Conservation (phyloP, 1,284 basidiomycete species). For the Chondrostereum purpureum region DNA sequence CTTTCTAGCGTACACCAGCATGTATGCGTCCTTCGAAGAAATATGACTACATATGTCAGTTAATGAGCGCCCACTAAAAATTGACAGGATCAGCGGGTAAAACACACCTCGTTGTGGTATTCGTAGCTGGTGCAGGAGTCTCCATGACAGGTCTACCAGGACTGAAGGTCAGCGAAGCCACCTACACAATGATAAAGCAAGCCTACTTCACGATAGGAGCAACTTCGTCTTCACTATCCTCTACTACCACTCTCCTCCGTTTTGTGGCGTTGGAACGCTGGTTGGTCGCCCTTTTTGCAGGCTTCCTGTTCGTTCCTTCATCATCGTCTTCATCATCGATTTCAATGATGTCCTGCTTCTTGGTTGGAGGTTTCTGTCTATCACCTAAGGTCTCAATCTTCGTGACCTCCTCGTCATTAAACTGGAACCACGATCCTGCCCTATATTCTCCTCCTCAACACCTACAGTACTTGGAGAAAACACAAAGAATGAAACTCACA, state of each 20-base stretch:
- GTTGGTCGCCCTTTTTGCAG: too few relatives aligned
- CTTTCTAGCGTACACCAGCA: conserved; percentile 72
- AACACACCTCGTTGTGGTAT: not conserved
- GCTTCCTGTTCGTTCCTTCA: too few relatives aligned
- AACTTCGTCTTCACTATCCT: conserved; percentile 57
- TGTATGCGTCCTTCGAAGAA: conserved; percentile 82
- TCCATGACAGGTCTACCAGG: too few relatives aligned
- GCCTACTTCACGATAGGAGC: conserved; percentile 35
- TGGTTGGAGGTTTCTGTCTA: conserved; percentile 20
- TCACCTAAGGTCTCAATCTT: conserved; percentile 52
- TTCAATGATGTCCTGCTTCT: conserved; percentile 17
- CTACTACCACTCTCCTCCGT: conserved; percentile 45
- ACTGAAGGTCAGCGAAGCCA: not conserved
- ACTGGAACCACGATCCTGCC: conserved; percentile 77
- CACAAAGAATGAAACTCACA: conserved; percentile 37
- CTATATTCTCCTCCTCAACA: conserved; percentile 41
- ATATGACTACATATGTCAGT: conserved; percentile 27
- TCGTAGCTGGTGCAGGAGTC: too few relatives aligned
- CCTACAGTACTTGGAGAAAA: not conserved
- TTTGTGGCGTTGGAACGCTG: conserved; percentile 22
- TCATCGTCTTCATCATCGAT: conserved; percentile 21
- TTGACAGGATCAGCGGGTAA: not conserved
- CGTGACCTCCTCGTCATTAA: conserved; percentile 78
- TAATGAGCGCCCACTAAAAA: conserved; percentile 2
- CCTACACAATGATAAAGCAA: not conserved